Base-by-base conservation (phyloP, 2,329 filamentous ascomycete species). In the Aspergillus texensis region DNA sequence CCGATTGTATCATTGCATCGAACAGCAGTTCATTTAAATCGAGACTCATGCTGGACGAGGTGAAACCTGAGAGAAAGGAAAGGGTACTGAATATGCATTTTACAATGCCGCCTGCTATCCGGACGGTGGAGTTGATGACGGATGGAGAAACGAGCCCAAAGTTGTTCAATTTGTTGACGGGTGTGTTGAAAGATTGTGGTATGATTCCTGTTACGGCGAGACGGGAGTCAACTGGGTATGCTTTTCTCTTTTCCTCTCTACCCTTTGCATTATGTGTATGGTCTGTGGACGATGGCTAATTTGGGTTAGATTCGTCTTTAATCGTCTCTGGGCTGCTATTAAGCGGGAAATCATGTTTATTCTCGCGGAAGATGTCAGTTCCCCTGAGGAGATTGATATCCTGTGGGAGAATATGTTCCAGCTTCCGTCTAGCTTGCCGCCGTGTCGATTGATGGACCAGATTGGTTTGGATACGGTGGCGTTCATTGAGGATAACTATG, bases 281-380 rank as follows among this genome's bases (percentile, higher is more conserved):
- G 21, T 28, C 12, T 14, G 24, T 48, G 14, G 6, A 46, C 16
- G 26, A 21, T 21, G n/a, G 21, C 19, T 58, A 39, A 0, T 66
- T 86, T 2, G 73, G 70, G 69, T 10, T 53, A 53, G 50, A 0
- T 83, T 86, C 65, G 82, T 87, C 41, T 84, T 85, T 68, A 86
- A 87, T 60, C 81, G 85, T 0, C 71, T 87, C 0, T 87, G 85
- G 84, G 85, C 85, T 0, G 85, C 85, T 0, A 77, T 87, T 19
- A 86, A 87, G 70, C 77, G 85, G 2, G 85, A 87, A 66, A 72
- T 74, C 0, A 64, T 87, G 58, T 79, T 71, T 0, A 83, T 86
- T 11, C 65, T 87, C 3, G 76, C 81, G 0, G 84, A 86, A 57
- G 84, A 78, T 0, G 83, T 86, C 0, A 78, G 79, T 0, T 76